phyloP scores from a whole-genome alignment of 805 yeast genomes.

The Groenewaldozyma salmanticensis region DNA sequence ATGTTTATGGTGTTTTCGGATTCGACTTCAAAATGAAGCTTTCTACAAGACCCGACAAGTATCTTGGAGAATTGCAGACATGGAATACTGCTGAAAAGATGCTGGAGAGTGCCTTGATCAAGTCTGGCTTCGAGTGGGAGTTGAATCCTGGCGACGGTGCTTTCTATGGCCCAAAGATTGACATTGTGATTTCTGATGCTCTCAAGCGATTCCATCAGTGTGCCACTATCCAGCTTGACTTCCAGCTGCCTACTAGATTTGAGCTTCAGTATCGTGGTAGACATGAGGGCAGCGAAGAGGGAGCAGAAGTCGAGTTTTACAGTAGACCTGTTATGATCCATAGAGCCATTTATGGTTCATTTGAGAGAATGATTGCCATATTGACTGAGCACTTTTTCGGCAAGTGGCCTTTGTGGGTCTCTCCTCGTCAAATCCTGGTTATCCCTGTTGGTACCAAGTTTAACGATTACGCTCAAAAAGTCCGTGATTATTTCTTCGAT shows the following conservation, averaged over 20 bases:
- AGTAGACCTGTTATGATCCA: constrained; percentile 98
- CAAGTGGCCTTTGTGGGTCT: constrained; percentile 99
- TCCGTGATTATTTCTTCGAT: constrained; percentile 51
- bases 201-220: constrained; percentile 96
- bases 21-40: constrained; percentile 94
- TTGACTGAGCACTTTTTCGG: constrained; percentile 98
- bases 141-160: constrained; percentile 96
- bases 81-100: constrained; percentile 89
- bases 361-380: constrained; percentile 98
- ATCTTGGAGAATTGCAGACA: constrained; percentile 85
- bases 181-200: constrained; percentile 91
- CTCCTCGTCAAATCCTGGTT: constrained; percentile 96
- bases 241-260: constrained; percentile 94
- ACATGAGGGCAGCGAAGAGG: constrained; percentile 10
- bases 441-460: constrained; percentile 96
- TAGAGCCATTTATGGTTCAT: constrained; percentile 96
- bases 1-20: constrained; percentile 84
- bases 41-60: constrained; percentile 95
- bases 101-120: constrained; percentile 71
- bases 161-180: constrained; percentile 95
- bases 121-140: constrained; percentile 88
- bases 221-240: constrained; percentile 97
- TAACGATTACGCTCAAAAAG: constrained; percentile 79
- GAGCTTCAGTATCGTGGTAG: constrained; percentile 65
- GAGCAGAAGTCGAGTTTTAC: constrained; percentile 34